Base-by-base conservation (phyloP, 1,139 yeast species). In the Suhomyces bolitotheri region DNA sequence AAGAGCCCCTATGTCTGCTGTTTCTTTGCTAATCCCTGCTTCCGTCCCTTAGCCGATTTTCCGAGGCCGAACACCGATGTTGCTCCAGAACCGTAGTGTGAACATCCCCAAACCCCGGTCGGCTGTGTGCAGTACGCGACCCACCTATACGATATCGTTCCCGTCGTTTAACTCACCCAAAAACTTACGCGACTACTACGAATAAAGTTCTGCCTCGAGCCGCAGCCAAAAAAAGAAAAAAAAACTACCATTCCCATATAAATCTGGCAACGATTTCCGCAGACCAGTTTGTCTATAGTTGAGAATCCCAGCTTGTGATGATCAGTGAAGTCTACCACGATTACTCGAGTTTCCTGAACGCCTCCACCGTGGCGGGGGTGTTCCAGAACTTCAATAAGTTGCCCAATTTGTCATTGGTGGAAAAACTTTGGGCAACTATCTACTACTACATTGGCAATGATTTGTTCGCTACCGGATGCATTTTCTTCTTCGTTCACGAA, bases 381-480 rank as follows among this genome's bases (percentile, higher is more conserved):
- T 70, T 51, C 43, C 37, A 51, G 14, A 66, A 67, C 48, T 71
- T 71, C 54, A 52, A 56, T 45, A 54, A 62, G 38, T 22, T 66
- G 12, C 40, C 41, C 2, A 13, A 34, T 25, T 58, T 67, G 41
- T 60, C 50, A 34, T 14, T 53, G 15, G 8, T 64, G 25, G 76
- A 71, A 44, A 62, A 60, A 42, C 24, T 62, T 22, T 71, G 76
- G 76, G 75, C 64, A 2, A 49, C 72, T 15, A 69, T 68, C 57
- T 70, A 70, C 50, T 54, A 62, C 38, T 67, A 64, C 50, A 59
- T 68, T 45, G 59, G 59, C 37, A 68, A 68, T 45, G 76, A 70
- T 41, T 50, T 70, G 34, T 64, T 71, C 44, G 73, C 76, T 31
- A 71, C 76, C 15, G 76, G 76, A 2, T 56, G 70, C 33, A 52